Conservation (phyloP, 2,329 filamentous ascomycete species). For the Penicillium sp. region DNA sequence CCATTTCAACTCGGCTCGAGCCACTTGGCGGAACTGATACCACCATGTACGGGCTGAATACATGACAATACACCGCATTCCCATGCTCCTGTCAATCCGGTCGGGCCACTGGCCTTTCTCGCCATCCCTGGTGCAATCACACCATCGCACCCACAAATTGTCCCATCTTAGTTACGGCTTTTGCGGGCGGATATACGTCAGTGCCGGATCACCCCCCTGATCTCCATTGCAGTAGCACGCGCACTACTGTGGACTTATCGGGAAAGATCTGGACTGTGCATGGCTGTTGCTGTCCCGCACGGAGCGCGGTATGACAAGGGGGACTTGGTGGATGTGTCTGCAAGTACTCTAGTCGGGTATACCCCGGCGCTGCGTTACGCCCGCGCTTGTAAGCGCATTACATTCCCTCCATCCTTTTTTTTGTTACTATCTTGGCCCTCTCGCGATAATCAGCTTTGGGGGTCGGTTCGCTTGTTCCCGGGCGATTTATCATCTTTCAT, state of each 20-base stretch:
- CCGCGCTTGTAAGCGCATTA: conserved; percentile 7
- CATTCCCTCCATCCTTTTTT: neutral
- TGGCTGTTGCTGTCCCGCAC: neutral
- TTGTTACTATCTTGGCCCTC: conserved; percentile 5
- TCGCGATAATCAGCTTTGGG: neutral
- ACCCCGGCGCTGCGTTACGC: conserved; percentile 1
- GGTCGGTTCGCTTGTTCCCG: conserved; percentile 4
- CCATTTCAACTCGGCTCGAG: neutral
- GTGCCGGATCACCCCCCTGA: conserved; percentile 22
- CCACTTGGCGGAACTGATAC: conserved; percentile 8
- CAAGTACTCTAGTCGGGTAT: neutral
- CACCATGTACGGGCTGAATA: neutral
- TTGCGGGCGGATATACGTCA: conserved; percentile 23
- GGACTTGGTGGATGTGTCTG: no score
- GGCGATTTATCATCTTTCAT: neutral
- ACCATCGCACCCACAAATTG: conserved; percentile 26
- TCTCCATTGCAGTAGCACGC: conserved; percentile 23
- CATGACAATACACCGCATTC: conserved; percentile 1
- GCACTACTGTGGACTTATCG: conserved; percentile 13
- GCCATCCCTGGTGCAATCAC: conserved; percentile 18
- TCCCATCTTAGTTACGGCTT: conserved; percentile 21
- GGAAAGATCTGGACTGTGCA: conserved; percentile 3
- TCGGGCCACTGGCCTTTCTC: neutral
- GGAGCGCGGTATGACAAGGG: no score
- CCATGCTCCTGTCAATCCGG: conserved; percentile 3